These are phyloP conservation scores for Sherardia arvensis DNA, from an alignment of 257 asterid genomes.

Conservation along the genomic window DNA sequence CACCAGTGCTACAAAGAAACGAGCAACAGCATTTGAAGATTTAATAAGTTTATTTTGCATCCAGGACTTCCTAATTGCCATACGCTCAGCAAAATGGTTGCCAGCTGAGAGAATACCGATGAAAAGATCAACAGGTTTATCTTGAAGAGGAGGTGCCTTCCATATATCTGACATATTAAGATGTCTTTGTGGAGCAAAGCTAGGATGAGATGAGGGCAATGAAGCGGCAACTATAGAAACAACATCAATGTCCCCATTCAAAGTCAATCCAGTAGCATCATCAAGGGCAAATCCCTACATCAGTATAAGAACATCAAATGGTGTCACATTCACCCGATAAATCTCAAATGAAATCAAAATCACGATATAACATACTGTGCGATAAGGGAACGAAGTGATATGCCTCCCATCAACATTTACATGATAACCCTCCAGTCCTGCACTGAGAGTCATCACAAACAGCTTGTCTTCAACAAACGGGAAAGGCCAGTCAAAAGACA, in stretches of 20 bases:
- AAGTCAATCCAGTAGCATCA: constrained; percentile 86
- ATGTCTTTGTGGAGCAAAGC: constrained; percentile 83
- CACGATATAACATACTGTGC: constrained; percentile 45
- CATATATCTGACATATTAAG: constrained; percentile 74
- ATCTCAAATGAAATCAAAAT: background rate
- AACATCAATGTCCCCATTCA: constrained; percentile 74
- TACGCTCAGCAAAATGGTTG: constrained; percentile 92
- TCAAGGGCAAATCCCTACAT: constrained; percentile 81
- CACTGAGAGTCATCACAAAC: constrained; percentile 87
- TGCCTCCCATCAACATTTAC: constrained; percentile 87
- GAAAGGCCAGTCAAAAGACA: constrained; percentile 76
- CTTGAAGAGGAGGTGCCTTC: constrained; percentile 72
- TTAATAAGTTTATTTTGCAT: constrained; percentile 68
- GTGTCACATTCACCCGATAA: background rate
- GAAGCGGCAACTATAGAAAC: constrained; percentile 79
- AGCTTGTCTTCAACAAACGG: constrained; percentile 73
- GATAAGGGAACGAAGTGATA: constrained; percentile 88
- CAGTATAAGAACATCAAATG: constrained; percentile 5
- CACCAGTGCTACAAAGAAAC: constrained; percentile 93
- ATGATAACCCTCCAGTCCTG: constrained; percentile 96
- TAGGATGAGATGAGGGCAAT: constrained; percentile 83
- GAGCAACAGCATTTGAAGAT: constrained; percentile 73
- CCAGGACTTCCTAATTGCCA: constrained; percentile 96
- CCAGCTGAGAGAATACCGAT: constrained; percentile 95
- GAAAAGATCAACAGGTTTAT: constrained; percentile 57